Evolutionary conservation across 768 basidiomycete species (phyloP).

Genomic region (Kondoa malvinella): DNA sequence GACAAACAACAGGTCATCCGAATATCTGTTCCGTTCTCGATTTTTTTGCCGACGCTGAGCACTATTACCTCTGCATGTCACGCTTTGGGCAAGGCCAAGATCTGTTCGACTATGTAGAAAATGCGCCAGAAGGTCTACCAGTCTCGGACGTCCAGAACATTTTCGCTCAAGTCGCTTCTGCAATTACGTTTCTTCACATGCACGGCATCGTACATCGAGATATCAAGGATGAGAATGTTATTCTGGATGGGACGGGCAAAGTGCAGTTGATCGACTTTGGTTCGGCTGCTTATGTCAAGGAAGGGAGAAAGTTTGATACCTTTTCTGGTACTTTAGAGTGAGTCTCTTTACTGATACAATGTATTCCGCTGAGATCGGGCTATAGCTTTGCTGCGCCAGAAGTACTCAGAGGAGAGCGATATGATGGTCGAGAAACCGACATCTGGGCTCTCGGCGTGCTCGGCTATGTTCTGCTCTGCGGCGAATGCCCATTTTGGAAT

Average conservation of each 20-base stretch:
- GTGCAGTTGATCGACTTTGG: slow-evolving; percentile 96
- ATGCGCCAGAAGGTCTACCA: slow-evolving; percentile 67
- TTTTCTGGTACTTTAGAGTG: slow-evolving; percentile 35
- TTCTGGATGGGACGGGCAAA: slow-evolving; percentile 46
- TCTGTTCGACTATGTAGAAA: slow-evolving; percentile 88
- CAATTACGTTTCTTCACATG: slow-evolving; percentile 61
- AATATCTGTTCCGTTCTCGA: slow-evolving; percentile 88
- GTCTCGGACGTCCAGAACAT: slow-evolving; percentile 58
- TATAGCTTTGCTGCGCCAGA: slow-evolving; percentile 74
- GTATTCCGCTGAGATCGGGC: not conserved
- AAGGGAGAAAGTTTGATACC: slow-evolving; percentile 36
- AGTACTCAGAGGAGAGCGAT: slow-evolving; percentile 83
- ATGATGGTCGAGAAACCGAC: slow-evolving; percentile 90
- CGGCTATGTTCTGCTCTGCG: slow-evolving; percentile 69
- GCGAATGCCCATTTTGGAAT: slow-evolving; percentile 38
- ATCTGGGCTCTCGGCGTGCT: slow-evolving; percentile 98
- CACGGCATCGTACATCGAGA: slow-evolving; percentile 95
- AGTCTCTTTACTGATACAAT: not conserved
- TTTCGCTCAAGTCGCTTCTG: slow-evolving; percentile 86
- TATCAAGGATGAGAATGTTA: slow-evolving; percentile 69
- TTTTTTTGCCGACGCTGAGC: slow-evolving; percentile 91
- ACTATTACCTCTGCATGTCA: slow-evolving; percentile 84
- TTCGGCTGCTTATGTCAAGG: slow-evolving; percentile 41
- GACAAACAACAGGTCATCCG: slow-evolving; percentile 49
- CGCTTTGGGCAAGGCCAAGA: slow-evolving; percentile 41